Evolutionary conservation across 805 yeast genomes (phyloP), one percentile per base, ranked within the genome.

Genomic region (Phaffomyces thermotolerans): DNA sequence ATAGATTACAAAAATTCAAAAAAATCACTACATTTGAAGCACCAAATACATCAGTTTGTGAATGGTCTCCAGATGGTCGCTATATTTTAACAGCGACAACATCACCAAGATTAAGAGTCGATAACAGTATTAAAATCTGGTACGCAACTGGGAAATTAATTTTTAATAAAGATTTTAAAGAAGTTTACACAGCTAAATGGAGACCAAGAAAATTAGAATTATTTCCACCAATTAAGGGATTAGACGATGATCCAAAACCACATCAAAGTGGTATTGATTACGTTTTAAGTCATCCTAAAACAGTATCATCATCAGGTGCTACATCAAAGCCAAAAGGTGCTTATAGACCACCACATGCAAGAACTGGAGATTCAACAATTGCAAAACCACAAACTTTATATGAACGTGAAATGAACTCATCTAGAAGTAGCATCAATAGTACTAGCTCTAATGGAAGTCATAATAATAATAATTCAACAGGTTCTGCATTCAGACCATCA

Each of bases 41-140:
- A 13, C 69, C 96, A 37, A 95, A 93, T 68, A 89, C 98, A 14
- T 83, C 95, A n/a, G 95, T 84, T 37, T 91, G 96, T 63, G 87
- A 86, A 63, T 93, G 99, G 99, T 81, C 95, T 3, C 99, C 99
- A 9, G 95, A 93, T 66, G 98, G 99, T 33, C 80, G 93, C 58
- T 89, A 75, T 59, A 79, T 93, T 45, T 68, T 93, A 63, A 91
- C 98, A 14, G 98, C 99, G 17, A 95, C 98, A 6, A 93, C 98
- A 0, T 80, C 96, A 18, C 99, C 99, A 51, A 77, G 99, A 56
- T 76, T 93, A 55, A 80, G 99, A 59, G 99, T 93, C 35, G 99
- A 95, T 66, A 93, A 93, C 63, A 91, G 97, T 47, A 81, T 84
- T 54, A 86, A 87, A 65, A 73, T 93, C 56, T 93, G 98, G 96